Evolutionary conservation across 495 filamentous ascomycete species (phyloP).

Genomic region (Penicillium verhagenii): DNA sequence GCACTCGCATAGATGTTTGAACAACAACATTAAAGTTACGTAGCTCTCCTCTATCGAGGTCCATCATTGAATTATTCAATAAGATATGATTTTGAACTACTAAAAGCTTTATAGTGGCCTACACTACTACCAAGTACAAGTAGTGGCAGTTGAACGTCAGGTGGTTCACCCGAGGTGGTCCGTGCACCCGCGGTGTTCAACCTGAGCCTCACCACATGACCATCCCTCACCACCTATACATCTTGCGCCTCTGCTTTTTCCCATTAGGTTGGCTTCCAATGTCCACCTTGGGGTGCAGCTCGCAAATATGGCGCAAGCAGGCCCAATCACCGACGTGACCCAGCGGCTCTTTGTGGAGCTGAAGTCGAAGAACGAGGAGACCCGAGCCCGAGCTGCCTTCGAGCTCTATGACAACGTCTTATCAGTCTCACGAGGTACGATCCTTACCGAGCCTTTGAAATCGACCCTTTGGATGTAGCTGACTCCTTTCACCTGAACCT

Average conservation of each 20-base stretch:
- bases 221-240: conserved; percentile 22
- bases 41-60: too few relatives aligned
- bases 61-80: too few relatives aligned
- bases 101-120: not conserved
- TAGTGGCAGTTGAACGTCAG: conserved; percentile 1
- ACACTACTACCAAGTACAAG: too few relatives aligned
- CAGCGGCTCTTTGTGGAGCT: conserved; percentile 51
- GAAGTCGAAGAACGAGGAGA: conserved; percentile 55
- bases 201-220: conserved; percentile 24
- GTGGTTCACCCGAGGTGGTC: conserved; percentile 16
- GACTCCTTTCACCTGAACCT: not conserved
- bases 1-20: too few relatives aligned
- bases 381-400: conserved; percentile 48
- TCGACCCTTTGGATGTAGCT: conserved; percentile 2
- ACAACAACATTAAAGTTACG: too few relatives aligned
- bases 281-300: conserved; percentile 43
- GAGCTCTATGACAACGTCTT: conserved; percentile 53
- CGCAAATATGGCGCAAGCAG: conserved; percentile 51
- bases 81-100: too few relatives aligned
- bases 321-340: conserved; percentile 47
- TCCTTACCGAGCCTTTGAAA: not conserved
- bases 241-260: conserved; percentile 29
- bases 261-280: conserved; percentile 44
- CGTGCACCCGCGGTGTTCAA: conserved; percentile 24
- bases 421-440: conserved; percentile 49